Evolutionary conservation across 768 basidiomycete species (phyloP).

Genomic region (Psilocybe azurescens): DNA sequence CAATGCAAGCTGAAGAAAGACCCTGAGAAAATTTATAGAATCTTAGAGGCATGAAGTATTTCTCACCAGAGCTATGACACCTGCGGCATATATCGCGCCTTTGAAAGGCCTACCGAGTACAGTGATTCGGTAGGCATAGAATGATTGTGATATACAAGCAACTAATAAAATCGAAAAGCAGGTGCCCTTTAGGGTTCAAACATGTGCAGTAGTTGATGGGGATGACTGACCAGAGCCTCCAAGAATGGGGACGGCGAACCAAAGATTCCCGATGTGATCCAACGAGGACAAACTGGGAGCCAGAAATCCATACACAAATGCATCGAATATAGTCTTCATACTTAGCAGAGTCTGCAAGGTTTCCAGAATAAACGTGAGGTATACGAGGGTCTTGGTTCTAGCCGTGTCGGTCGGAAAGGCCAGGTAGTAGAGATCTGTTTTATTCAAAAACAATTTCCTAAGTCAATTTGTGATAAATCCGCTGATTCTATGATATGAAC

Average conservation of each 20-base stretch:
- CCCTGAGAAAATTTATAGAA: neutral
- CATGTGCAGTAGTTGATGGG: neutral
- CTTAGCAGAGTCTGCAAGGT: neutral
- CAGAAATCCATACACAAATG: conserved; percentile 1
- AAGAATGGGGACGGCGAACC: conserved; percentile 4
- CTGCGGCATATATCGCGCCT: neutral
- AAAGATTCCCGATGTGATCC: conserved; percentile 4
- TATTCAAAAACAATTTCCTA: neutral
- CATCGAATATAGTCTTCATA: neutral
- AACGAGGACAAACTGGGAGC: neutral
- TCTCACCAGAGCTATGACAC: neutral
- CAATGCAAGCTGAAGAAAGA: neutral
- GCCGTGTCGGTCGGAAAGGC: neutral
- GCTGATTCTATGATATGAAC: neutral
- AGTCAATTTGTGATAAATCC: neutral
- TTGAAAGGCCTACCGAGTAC: neutral
- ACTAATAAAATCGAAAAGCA: neutral
- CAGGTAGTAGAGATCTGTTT: neutral
- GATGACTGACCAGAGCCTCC: neutral
- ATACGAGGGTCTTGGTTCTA: neutral
- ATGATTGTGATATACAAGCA: conserved; percentile 2
- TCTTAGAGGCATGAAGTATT: neutral
- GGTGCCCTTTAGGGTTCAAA: too few species aligned
- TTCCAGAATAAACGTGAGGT: conserved; percentile 4
- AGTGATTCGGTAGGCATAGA: conserved; percentile 7